Evolutionary conservation across 2,329 filamentous ascomycete species (phyloP), one percentile per base, ranked within the genome.

Genomic region (Phoma sp.): DNA sequence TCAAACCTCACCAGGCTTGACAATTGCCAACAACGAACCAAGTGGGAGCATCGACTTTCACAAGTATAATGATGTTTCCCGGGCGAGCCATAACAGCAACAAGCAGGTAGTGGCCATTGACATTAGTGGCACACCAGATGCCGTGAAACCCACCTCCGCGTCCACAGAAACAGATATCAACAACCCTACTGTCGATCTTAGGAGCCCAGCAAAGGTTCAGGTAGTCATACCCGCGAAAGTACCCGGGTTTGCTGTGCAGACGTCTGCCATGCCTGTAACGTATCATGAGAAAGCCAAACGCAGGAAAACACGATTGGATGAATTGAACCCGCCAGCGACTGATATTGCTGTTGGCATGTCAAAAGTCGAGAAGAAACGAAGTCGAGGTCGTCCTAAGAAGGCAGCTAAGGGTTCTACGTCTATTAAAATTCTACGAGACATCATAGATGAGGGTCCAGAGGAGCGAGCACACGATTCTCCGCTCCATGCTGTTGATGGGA

Each of bases 371-470:
- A 71, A 65, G 57, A 74, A 69, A 32, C 53, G 62, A 62, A 61
- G 67, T 23, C 66, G 73, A 39, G 71, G 72, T 38, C 65, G 72
- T 11, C 72, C 72, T 5, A 66, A 64, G 33, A 74, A 73, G 46
- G 57, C 37, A 23, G 18, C 34, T 11, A 56, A 59, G 15, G 11
- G 42, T 11, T 14, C n/a, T 29, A 2, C 38, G 10, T 23, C 58
- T 17, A 37, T 32, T 14, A 43, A 60, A 14, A 21, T 37, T 3
- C 42, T 52, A 7, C 34, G 32, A 33, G 51, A 59, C 25, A 33
- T 52, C 10, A 25, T 53, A 12, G 54, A 43, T 0, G 36, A 55
- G 14, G 5, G 10, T 15, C 4, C 21, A 33, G 6, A 18, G 18
- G 28, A 33, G 38, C 45, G 45, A 15, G 7, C 4, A 6, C 30